Conservation (phyloP, 31 red algal genomes). For the Odonthalia washingtoniensis region DNA sequence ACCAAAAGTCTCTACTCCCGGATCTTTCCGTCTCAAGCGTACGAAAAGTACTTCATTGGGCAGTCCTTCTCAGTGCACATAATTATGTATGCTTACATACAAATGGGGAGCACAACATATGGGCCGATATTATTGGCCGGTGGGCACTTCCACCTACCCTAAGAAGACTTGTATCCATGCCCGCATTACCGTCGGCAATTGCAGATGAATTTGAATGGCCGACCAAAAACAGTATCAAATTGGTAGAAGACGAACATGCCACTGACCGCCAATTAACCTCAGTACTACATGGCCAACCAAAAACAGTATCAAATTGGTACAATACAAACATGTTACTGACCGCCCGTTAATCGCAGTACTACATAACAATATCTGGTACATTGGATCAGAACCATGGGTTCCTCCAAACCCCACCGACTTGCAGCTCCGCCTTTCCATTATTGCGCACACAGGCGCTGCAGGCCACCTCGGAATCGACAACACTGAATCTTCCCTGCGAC, state of each 20-base stretch:
- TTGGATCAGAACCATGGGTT: constrained; percentile 1
- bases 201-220: not conserved
- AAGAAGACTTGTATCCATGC: not conserved
- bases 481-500: not conserved
- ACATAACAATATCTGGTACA: not conserved
- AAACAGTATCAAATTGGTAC: not conserved
- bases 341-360: not conserved
- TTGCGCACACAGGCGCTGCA: constrained; percentile 3
- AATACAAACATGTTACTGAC: not conserved
- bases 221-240: not conserved
- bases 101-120: not conserved
- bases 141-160: constrained; percentile 15
- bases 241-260: not conserved
- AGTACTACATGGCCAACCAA: not conserved
- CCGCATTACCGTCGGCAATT: not conserved
- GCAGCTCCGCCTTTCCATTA: not conserved
- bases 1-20: too few species aligned
- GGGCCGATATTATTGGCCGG: constrained; percentile 8
- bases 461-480: constrained; percentile 16
- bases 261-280: not conserved
- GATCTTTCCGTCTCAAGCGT: too few species aligned
- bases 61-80: constrained; percentile 2
- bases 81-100: constrained; percentile 7
- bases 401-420: not conserved
- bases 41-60: constrained; percentile 39